phyloP scores from a whole-genome alignment of 2,329 filamentous ascomycete species.

The Plectosphaerella cucumerina region DNA sequence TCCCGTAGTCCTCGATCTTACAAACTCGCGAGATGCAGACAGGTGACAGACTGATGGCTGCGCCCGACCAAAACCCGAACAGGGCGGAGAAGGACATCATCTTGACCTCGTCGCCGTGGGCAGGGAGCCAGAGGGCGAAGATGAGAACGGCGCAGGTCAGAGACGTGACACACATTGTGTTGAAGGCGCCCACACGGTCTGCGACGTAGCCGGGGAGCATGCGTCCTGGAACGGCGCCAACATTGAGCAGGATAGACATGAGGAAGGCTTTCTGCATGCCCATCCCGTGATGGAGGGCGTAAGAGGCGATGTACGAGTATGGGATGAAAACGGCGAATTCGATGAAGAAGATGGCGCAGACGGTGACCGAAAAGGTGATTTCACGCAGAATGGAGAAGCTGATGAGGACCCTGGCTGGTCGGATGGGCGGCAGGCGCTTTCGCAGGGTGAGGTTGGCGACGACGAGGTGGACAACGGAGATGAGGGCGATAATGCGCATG shows the following conservation, averaged over 20 bases:
- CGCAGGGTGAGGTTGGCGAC: slow-evolving; percentile 24
- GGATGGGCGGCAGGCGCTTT: slow-evolving; percentile 45
- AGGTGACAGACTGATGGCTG: slow-evolving; percentile 65
- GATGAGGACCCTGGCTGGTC: slow-evolving; percentile 36
- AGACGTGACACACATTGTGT: slow-evolving; percentile 60
- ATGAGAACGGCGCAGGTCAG: slow-evolving; percentile 36
- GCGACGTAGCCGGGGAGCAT: slow-evolving; percentile 64
- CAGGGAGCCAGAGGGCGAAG: slow-evolving; percentile 59
- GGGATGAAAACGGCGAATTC: slow-evolving; percentile 63
- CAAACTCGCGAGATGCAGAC: slow-evolving; percentile 71
- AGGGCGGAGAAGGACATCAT: slow-evolving; percentile 58
- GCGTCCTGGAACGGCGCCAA: slow-evolving; percentile 62
- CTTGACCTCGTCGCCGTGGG: slow-evolving; percentile 37
- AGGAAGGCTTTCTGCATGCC: slow-evolving; percentile 56
- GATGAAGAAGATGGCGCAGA: slow-evolving; percentile 51
- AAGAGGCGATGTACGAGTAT: slow-evolving; percentile 64
- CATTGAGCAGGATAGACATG: slow-evolving; percentile 66
- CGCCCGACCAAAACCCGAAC: slow-evolving; percentile 68
- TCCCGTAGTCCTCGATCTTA: slow-evolving; percentile 62
- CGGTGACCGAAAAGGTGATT: slow-evolving; percentile 45
- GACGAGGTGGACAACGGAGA: slow-evolving; percentile 15
- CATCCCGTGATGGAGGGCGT: slow-evolving; percentile 53
- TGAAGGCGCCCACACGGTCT: slow-evolving; percentile 66
- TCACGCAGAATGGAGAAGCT: slow-evolving; percentile 49
- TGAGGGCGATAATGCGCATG: slow-evolving; percentile 22